Evolutionary conservation across 2,329 filamentous ascomycete genomes (phyloP).

Genomic region (Rhytidhysteron rufulum): DNA sequence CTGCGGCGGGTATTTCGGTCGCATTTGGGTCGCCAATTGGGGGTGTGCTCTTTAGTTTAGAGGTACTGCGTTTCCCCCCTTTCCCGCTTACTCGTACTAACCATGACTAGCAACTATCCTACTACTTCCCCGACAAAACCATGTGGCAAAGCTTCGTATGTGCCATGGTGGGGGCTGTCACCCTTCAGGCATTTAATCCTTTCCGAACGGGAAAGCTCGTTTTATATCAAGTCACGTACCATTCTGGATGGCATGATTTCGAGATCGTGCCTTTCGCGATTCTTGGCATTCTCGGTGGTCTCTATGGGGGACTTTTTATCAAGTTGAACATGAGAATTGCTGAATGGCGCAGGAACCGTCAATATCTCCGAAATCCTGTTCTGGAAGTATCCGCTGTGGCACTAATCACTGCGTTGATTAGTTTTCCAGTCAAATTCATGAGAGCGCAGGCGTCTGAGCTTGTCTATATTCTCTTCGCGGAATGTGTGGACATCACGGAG

Average conservation of each 20-base stretch:
- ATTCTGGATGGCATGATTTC: conserved; percentile 87
- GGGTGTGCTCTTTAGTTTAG: conserved; percentile 91
- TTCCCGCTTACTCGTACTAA: conserved; percentile 12
- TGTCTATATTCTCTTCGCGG: conserved; percentile 85
- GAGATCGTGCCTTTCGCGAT: conserved; percentile 85
- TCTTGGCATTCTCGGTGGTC: conserved; percentile 83
- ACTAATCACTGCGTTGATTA: conserved; percentile 78
- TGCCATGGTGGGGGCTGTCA: conserved; percentile 96
- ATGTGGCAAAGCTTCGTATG: conserved; percentile 99
- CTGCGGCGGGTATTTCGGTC: conserved; percentile 87
- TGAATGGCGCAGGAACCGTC: conserved; percentile 68
- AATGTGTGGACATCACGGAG: conserved; percentile 77
- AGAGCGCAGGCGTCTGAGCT: conserved; percentile 87
- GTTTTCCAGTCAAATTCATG: conserved; percentile 96
- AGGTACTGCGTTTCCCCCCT: conserved; percentile 50
- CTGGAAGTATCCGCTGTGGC: conserved; percentile 77
- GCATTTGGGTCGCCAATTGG: conserved; percentile 93
- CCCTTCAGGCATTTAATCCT: conserved; percentile 86
- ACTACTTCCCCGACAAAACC: conserved; percentile 97
- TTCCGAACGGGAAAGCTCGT: conserved; percentile 95
- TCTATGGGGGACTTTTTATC: conserved; percentile 94
- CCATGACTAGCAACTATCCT: conserved; percentile 71
- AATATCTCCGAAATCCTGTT: conserved; percentile 67
- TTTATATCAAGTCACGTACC: conserved; percentile 92
- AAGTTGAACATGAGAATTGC: conserved; percentile 87